Evolutionary conservation across 306 rosid species (phyloP).

Genomic region (Lotus japonicus): DNA sequence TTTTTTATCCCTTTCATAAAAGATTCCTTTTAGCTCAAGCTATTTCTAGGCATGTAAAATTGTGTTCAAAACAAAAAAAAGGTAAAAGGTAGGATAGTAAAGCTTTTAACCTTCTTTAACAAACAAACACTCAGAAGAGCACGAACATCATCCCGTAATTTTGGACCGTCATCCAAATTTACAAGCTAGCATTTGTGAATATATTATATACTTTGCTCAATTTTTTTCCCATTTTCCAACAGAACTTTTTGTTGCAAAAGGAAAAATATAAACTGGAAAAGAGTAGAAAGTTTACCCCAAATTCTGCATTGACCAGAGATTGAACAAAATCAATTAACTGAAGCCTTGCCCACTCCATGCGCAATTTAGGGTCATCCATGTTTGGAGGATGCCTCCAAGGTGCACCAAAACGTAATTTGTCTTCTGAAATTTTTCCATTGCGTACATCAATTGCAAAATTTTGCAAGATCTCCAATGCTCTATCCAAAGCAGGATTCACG

Average conservation of each 20-base stretch:
- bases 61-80: too few relatives aligned
- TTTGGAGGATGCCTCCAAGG: conserved; percentile 98
- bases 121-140: not conserved
- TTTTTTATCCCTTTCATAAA: not conserved
- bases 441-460: conserved; percentile 61
- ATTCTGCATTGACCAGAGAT: conserved; percentile 63
- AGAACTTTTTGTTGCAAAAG: not conserved
- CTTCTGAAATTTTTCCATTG: conserved; percentile 59
- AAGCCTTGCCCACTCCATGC: conserved; percentile 74
- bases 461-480: conserved; percentile 68
- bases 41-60: not conserved
- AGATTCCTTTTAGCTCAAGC: not conserved
- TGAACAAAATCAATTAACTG: conserved; percentile 89
- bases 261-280: not conserved
- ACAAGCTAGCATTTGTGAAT: not conserved
- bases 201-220: not conserved
- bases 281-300: conserved; percentile 59
- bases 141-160: not conserved
- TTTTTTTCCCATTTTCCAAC: not conserved
- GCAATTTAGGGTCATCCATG: conserved; percentile 44
- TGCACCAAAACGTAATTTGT: conserved; percentile 81
- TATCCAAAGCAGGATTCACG: conserved; percentile 93
- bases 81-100: not conserved
- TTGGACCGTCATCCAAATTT: not conserved
- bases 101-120: not conserved